A percentile compares a stretch with the other conserved stretches of the same genome.
phyloP scores from a whole-genome alignment of 2,329 filamentous ascomycete species.

The Lachnellula willkommii region DNA sequence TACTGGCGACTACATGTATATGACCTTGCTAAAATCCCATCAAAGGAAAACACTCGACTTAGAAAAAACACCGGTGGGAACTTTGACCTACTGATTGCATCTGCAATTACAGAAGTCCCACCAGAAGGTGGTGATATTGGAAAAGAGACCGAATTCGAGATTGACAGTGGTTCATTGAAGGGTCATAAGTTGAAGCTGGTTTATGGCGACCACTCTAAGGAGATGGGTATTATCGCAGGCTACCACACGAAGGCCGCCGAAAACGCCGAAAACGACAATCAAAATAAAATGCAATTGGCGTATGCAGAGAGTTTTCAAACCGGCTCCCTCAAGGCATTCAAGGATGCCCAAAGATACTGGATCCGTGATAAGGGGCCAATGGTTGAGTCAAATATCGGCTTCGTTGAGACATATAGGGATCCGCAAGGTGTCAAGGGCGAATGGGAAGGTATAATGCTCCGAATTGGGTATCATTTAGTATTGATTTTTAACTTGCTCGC shows the following conservation, averaged over 20 bases:
- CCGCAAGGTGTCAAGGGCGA: conserved; percentile 75
- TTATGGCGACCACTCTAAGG: conserved; percentile 67
- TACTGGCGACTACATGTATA: background rate
- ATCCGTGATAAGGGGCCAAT: conserved; percentile 76
- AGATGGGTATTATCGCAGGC: conserved; percentile 65
- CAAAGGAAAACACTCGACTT: conserved; percentile 67
- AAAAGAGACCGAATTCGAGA: conserved; percentile 54
- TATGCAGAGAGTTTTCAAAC: conserved; percentile 71
- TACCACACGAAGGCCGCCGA: conserved; percentile 63
- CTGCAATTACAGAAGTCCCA: conserved; percentile 56
- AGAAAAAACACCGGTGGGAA: conserved; percentile 58
- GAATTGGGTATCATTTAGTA: no score
- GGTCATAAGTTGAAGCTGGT: conserved; percentile 66
- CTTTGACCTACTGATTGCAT: conserved; percentile 72
- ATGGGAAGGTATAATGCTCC: conserved; percentile 58
- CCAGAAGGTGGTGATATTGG: conserved; percentile 62
- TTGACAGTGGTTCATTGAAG: conserved; percentile 54
- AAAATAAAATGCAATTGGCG: conserved; percentile 66
- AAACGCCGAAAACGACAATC: conserved; percentile 66
- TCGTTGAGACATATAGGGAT: conserved; percentile 81
- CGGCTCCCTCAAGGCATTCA: conserved; percentile 72
- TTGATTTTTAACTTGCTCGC: background rate
- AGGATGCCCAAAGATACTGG: conserved; percentile 75
- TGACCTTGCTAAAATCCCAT: conserved; percentile 1
- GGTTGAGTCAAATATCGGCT: conserved; percentile 74